Percentiles rank a stretch among this genome's conserved stretches.
Evolutionary conservation across 176 grass and related monocot genomes (phyloP).

Genomic region (Calamus simplicifolius): DNA sequence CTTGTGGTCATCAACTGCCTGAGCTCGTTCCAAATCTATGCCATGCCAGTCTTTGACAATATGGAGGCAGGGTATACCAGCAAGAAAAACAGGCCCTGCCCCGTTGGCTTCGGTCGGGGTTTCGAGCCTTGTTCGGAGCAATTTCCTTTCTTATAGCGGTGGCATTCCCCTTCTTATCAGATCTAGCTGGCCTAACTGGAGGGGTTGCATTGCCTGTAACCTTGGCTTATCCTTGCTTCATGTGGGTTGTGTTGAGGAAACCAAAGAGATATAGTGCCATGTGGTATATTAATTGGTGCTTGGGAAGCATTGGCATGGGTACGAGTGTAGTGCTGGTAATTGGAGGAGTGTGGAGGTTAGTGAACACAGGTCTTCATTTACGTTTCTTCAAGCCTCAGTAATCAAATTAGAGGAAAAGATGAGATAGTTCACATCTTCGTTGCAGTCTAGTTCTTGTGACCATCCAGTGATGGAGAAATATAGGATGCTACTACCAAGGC

Average conservation of each 20-base stretch:
- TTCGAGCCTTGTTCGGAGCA: constrained; percentile 50
- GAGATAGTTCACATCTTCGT: too few species aligned
- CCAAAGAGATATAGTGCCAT: constrained; percentile 32
- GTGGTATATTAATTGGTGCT: constrained; percentile 70
- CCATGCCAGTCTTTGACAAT: constrained; percentile 85
- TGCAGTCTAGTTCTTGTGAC: background rate
- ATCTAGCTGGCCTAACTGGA: constrained; percentile 57
- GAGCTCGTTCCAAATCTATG: constrained; percentile 75
- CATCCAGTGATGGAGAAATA: too few species aligned
- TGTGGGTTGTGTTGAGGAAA: constrained; percentile 87
- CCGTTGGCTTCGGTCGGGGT: constrained; percentile 46
- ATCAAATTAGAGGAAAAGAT: background rate
- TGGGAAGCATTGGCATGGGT: constrained; percentile 56
- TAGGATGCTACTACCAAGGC: too few species aligned
- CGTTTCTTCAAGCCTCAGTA: constrained; percentile 54
- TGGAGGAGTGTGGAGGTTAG: constrained; percentile 58
- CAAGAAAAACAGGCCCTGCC: constrained; percentile 73
- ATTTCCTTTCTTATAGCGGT: constrained; percentile 51
- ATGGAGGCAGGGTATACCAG: constrained; percentile 77
- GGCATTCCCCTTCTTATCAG: constrained; percentile 74
- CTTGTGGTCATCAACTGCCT: constrained; percentile 92
- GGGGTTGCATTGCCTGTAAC: constrained; percentile 78
- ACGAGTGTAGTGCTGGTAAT: constrained; percentile 55
- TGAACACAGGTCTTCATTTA: constrained; percentile 39
- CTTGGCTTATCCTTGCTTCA: constrained; percentile 86